Evolutionary conservation across 768 basidiomycete genomes (phyloP), one percentile per base, ranked within the genome.

Genomic region (Russula sp.): DNA sequence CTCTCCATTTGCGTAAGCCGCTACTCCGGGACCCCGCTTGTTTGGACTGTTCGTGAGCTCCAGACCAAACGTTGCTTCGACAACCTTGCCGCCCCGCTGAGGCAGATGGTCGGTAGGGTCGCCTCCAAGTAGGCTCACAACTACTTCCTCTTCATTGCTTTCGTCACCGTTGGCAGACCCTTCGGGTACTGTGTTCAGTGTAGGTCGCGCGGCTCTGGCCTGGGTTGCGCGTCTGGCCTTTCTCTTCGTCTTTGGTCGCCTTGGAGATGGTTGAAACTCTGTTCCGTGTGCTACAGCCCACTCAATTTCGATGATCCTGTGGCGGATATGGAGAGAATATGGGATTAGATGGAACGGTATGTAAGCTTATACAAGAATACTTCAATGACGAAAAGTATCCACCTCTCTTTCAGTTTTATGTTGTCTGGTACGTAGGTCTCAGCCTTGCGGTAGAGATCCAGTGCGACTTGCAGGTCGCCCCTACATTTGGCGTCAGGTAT

Each of bases 391-490:
- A 85, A 87, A 78, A 83, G 80, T 79, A 85, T 85, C 82, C 81
- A 92, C 91, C 91, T 88, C 80, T 89, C 89, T 82, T 86, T 84
- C 54, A 94, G 80, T 73, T 90, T 92, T 74, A 83, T 73, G 70
- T 94, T 93, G 62, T 91, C 87, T n/a, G 91, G 91, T 53, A 91
- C 89, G 67, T 91, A 92, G 6, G 80, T 79, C 72, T 87, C 86
- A 20, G 90, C 91, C 69, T 89, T 88, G 70, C 85, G 84, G 71
- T 92, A 94, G 16, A 93, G 80, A 59, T 90, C 87, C 44, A 94
- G 79, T 3, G 91, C 91, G 2, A 84, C 81, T 69, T 86, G 80
- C n/a, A 91, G 77, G 70, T 91, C 85, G n/a, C 87, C 88, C 77
- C 89, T 91, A 60, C 9, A 48, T 3, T 32, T 22, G 53, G 50